Evolutionary conservation across 2,329 filamentous ascomycete species (phyloP).

Genomic region (Gnomoniopsis smithogilvyi): DNA sequence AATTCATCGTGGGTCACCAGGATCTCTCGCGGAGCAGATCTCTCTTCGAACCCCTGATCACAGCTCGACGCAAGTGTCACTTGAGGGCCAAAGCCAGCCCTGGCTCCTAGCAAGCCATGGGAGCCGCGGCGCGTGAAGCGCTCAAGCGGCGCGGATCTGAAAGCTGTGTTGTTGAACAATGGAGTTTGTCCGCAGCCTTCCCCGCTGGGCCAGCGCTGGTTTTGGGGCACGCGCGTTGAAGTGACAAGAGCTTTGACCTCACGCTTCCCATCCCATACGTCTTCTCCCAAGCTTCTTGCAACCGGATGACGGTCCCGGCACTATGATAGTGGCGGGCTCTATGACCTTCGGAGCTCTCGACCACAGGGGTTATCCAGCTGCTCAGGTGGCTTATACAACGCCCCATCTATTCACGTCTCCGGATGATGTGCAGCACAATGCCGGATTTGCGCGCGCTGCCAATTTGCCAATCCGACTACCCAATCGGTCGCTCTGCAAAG

Average conservation of each 20-base stretch:
- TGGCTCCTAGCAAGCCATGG: background rate
- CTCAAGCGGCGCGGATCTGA: slow-evolving; percentile 4
- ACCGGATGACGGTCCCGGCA: background rate
- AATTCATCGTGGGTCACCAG: slow-evolving; percentile 3
- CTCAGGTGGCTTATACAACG: slow-evolving; percentile 1
- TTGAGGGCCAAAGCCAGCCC: slow-evolving; percentile 1
- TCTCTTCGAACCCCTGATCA: background rate
- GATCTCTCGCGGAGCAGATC: slow-evolving; percentile 7
- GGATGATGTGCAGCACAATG: slow-evolving; percentile 10
- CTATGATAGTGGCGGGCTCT: background rate
- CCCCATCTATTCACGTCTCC: slow-evolving; percentile 3
- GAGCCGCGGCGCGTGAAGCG: background rate
- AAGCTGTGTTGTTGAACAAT: slow-evolving; percentile 11
- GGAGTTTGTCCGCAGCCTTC: slow-evolving; percentile 1
- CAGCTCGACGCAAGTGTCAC: slow-evolving; percentile 9
- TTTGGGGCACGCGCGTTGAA: background rate
- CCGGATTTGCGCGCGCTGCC: background rate
- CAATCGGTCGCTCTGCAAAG: background rate
- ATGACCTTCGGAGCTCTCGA: background rate
- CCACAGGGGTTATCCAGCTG: slow-evolving; percentile 3
- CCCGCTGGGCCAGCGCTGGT: background rate
- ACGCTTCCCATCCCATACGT: background rate
- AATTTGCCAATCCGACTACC: slow-evolving; percentile 2
- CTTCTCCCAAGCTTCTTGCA: background rate
- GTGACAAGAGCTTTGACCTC: background rate